Percentiles rank a stretch among this genome's conserved stretches.
phyloP scores from a whole-genome alignment of 176 grass and related monocot genomes.

The Themeda triandra region DNA sequence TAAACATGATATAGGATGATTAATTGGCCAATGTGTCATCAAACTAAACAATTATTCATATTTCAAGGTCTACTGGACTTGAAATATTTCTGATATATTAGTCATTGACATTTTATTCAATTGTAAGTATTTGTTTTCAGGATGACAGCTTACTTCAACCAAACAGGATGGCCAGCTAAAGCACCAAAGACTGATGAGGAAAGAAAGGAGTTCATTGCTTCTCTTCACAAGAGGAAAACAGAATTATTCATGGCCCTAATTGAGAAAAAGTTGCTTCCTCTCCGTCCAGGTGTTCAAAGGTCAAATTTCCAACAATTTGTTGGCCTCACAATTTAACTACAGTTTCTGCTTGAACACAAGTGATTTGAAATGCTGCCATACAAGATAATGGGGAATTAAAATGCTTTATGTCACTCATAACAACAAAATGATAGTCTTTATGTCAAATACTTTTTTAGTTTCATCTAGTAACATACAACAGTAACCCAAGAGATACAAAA shows the following conservation, averaged over 20 bases:
- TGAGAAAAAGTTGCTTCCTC: conserved; percentile 97
- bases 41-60: background rate
- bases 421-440: background rate
- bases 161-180: conserved; percentile 79
- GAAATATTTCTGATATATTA: background rate
- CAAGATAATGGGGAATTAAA: background rate
- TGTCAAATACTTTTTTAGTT: background rate
- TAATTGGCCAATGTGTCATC: background rate
- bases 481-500: background rate
- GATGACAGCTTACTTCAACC: conserved; percentile 97
- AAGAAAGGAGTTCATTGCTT: conserved; percentile 84
- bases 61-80: background rate
- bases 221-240: conserved; percentile 96
- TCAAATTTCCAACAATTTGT: conserved; percentile 40
- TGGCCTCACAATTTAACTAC: conserved; percentile 22
- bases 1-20: background rate
- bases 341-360: conserved; percentile 9
- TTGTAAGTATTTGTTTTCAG: conserved; percentile 35
- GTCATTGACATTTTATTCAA: background rate
- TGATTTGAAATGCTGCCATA: background rate
- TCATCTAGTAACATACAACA: background rate
- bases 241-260: conserved; percentile 92
- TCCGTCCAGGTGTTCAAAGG: conserved; percentile 96
- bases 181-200: conserved; percentile 70
- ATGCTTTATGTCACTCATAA: background rate